Conservation (phyloP, 352 stramenopile species). For the Phytophthora pseudosyringae region DNA sequence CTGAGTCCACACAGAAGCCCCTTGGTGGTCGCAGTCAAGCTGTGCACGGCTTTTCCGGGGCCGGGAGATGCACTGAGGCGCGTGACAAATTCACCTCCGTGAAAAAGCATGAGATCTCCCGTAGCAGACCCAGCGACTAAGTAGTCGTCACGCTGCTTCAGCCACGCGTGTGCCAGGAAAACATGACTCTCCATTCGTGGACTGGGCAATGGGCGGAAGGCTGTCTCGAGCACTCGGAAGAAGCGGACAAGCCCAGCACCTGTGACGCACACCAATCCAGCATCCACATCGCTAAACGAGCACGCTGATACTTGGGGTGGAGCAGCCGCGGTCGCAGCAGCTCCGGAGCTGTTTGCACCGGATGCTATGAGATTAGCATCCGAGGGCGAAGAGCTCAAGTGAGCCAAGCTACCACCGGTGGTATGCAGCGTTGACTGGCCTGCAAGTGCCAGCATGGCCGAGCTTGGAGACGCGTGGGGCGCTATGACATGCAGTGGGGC, state of each 20-base stretch:
- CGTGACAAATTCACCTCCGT: slow-evolving; percentile 72
- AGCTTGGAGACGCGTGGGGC: slow-evolving; percentile 50
- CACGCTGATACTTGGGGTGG: slow-evolving; percentile 69
- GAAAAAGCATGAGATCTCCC: slow-evolving; percentile 91
- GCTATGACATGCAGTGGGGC: slow-evolving; percentile 65
- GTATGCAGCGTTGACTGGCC: slow-evolving; percentile 34
- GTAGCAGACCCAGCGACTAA: slow-evolving; percentile 83
- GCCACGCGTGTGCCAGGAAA: slow-evolving; percentile 90
- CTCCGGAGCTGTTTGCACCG: slow-evolving; percentile 12
- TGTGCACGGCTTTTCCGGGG: slow-evolving; percentile 52
- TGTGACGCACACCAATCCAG: slow-evolving; percentile 87
- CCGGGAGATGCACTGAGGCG: slow-evolving; percentile 63
- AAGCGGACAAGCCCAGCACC: slow-evolving; percentile 87
- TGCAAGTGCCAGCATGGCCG: slow-evolving; percentile 45
- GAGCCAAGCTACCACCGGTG: slow-evolving; percentile 29
- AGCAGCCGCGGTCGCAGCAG: not conserved
- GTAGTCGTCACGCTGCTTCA: slow-evolving; percentile 91
- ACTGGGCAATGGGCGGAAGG: slow-evolving; percentile 86
- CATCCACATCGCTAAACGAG: slow-evolving; percentile 90
- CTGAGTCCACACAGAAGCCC: slow-evolving; percentile 81
- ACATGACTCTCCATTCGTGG: slow-evolving; percentile 71
- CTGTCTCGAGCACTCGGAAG: slow-evolving; percentile 90
- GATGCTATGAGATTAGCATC: slow-evolving; percentile 33
- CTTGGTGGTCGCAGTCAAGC: slow-evolving; percentile 73
- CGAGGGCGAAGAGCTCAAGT: slow-evolving; percentile 30